Evolutionary conservation across 1,139 yeast genomes (phyloP).

Genomic region (Suhomyces ambrosiae): DNA sequence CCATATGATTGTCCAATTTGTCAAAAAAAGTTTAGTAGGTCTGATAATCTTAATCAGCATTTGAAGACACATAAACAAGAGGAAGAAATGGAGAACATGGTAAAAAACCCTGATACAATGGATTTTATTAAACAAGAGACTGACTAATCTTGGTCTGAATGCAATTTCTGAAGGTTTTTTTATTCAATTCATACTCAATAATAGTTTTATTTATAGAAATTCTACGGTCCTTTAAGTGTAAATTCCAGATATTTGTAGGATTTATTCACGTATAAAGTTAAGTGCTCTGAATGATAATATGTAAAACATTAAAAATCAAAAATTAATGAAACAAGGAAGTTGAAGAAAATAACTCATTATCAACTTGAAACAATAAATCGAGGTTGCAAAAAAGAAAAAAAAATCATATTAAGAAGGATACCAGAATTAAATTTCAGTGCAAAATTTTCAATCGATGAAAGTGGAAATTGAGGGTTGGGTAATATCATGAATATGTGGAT

Average conservation of each 20-base stretch:
- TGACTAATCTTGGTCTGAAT: neutral
- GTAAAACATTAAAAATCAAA: too few relatives aligned
- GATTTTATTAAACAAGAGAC: constrained; percentile 6
- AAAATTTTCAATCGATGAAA: neutral
- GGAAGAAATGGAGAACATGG: constrained; percentile 19
- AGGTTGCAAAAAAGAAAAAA: constrained; percentile 1
- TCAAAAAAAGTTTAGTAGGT: constrained; percentile 70
- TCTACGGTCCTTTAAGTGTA: too few relatives aligned
- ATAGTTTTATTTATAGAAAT: neutral
- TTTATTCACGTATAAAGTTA: too few relatives aligned
- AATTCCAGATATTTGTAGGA: too few relatives aligned
- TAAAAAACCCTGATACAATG: constrained; percentile 1
- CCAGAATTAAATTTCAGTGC: constrained; percentile 1
- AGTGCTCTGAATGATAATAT: too few relatives aligned
- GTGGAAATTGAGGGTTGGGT: constrained; percentile 1
- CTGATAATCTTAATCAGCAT: constrained; percentile 77
- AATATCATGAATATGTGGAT: constrained; percentile 1
- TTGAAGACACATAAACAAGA: constrained; percentile 64
- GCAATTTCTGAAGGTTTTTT: too few relatives aligned
- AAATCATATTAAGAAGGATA: constrained; percentile 1
- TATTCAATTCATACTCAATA: too few relatives aligned
- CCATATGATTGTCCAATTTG: constrained; percentile 75
- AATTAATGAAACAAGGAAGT: too few relatives aligned
- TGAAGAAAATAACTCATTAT: too few relatives aligned
- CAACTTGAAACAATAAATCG: too few relatives aligned